Evolutionary conservation across 2,329 filamentous ascomycete species (phyloP), one percentile per base, ranked within the genome.

Genomic region (Nothomitra cinnamomea): DNA sequence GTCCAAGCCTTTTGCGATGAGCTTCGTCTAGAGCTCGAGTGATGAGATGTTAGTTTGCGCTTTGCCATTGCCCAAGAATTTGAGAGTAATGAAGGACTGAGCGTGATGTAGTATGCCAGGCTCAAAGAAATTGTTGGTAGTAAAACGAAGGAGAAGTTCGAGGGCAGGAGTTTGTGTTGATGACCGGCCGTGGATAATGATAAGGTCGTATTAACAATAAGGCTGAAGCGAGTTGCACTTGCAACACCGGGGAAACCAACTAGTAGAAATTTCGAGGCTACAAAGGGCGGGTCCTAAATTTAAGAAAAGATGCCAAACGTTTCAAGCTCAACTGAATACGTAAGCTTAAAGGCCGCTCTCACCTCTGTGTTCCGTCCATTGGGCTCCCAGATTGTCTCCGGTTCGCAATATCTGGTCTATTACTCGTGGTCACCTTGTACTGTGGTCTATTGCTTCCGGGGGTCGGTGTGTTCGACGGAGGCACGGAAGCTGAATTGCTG

Each of bases 1-100:
- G 73, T 72, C 79, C 79, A 82, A 61, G 77, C 77, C 65, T 77
- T 79, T 59, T 74, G 75, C 49, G 72, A 70, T 64, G 65, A 75
- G 67, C 70, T 74, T 70, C 66, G 75, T 72, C 68, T 67, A 59
- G 58, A 49, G 53, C 45, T 48, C 56, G 57, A 48, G 22, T 5
- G 41, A 35, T 17, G 32, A 41, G n/a, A 32, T 49, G 24, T 49
- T 32, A 49, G 45, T 17, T 49, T 35, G 8, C n/a, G 22, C 2
- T 7, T 22, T 17, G 4, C 43, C 43, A 32, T 49, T 49, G 25
- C 10, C 13, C 12, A 49, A 28, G 15, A 49, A 2, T n/a, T 32
- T 10, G 24, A 17, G 43, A 28, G 24, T 17, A 15, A 28, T 17
- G 22, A 49, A 49, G 24, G 17, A 49, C 15, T 7, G n/a, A 49